Evolutionary conservation across 225 moss, liverwort and hornwort species (phyloP), one percentile per base, ranked within the genome.

Genomic region (Anthoceros angustus): DNA sequence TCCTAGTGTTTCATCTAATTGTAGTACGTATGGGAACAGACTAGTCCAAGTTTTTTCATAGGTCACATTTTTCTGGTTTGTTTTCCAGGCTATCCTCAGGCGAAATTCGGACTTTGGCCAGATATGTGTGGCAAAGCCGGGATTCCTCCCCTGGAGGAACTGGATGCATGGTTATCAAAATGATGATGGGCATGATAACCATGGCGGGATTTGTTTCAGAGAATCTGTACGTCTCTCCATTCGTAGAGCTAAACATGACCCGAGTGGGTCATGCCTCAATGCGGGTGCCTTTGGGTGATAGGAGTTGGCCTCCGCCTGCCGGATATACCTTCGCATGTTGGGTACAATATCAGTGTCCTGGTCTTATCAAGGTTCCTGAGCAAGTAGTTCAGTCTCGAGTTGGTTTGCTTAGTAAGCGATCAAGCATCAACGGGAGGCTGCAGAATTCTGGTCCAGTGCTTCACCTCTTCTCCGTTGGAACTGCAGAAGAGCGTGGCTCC

Each of bases 251-350:
- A 68, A 85, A 85, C 69, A 84, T 91, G 91, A 70, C 74, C 40
- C 83, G 72, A 66, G 72, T 64, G 26, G 95, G 95, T 64, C 84
- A 91, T 81, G 88, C 86, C 40, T 88, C 88, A 68, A 82, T 91
- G 75, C 85, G 84, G 70, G 77, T 89, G 62, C 79, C 86, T 48
- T 73, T 98, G 68, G 81, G 82, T 68, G 95, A 89, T 75, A 83
- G 91, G 77, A 70, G 83, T 55, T 98, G 95, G 95, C 95, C 95
- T n/a, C 95, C 95, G 66, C 79, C 85, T 66, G 86, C 90, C 50
- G 95, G 95, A 46, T 98, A 98, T 74, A 91, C 95, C 26, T 98
- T 91, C 73, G 84, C 82, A 67, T 98, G 95, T 80, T 98, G 95
- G 95, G 75, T 98, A 45, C 83, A 91, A 23, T 77, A 87, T 71